Conservation (phyloP, 1,284 basidiomycete species). For the Trametes pubescens region DNA sequence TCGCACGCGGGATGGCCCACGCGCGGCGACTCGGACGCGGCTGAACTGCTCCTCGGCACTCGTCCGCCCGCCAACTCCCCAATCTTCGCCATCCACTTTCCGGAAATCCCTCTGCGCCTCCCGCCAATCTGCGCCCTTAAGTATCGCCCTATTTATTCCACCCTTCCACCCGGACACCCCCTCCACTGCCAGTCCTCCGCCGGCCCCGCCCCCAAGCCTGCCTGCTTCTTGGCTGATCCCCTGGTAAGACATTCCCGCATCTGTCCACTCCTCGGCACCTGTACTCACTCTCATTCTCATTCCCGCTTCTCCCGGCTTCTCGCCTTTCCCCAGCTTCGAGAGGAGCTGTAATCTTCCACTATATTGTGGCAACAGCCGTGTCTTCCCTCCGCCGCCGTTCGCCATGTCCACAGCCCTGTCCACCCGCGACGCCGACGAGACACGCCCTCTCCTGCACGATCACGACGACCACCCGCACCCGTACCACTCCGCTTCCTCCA, state of each 20-base stretch:
- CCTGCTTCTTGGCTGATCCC: slow-evolving; percentile 19
- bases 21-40: no score
- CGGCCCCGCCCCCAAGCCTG: slow-evolving; percentile 5
- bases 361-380: slow-evolving; percentile 17
- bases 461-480: slow-evolving; percentile 20
- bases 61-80: not conserved
- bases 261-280: slow-evolving; percentile 15
- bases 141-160: slow-evolving; percentile 15
- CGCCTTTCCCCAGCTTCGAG: slow-evolving; percentile 30
- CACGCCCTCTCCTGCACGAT: slow-evolving; percentile 37
- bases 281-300: slow-evolving; percentile 18
- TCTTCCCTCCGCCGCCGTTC: slow-evolving; percentile 14
- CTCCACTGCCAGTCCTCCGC: slow-evolving; percentile 2
- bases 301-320: slow-evolving; percentile 29
- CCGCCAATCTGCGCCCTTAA: slow-evolving; percentile 11
- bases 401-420: slow-evolving; percentile 26
- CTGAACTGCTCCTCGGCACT: not conserved
- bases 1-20: no score
- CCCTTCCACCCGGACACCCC: slow-evolving; percentile 4
- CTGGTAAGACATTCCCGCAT: slow-evolving; percentile 26
- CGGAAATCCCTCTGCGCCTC: slow-evolving; percentile 9
- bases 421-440: slow-evolving; percentile 33
- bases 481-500: slow-evolving; percentile 28
- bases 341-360: slow-evolving; percentile 32
- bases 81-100: slow-evolving; percentile 3